Conservation (phyloP, 2,329 filamentous ascomycete species). For the Paecilomyces sp. region DNA sequence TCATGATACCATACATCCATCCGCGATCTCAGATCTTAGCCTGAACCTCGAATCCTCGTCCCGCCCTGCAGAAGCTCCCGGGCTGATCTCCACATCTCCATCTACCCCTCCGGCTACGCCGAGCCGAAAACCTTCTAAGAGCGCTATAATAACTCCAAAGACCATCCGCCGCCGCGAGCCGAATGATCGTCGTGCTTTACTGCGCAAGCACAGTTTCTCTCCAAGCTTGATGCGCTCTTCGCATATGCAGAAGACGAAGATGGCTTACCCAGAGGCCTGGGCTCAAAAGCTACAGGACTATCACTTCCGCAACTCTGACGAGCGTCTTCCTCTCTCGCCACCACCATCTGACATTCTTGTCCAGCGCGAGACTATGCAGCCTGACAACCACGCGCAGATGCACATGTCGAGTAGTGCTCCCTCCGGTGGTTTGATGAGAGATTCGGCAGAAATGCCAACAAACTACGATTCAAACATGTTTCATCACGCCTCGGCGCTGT, state of each 20-base stretch:
- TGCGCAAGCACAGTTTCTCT: conserved; percentile 38
- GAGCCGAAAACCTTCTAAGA: conserved; percentile 27
- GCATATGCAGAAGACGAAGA: conserved; percentile 37
- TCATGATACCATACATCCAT: conserved; percentile 31
- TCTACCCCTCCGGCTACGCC: conserved; percentile 32
- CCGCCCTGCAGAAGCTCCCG: conserved; percentile 12
- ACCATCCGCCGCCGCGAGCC: conserved; percentile 32
- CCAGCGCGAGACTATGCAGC: conserved; percentile 30
- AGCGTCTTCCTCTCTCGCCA: conserved; percentile 37
- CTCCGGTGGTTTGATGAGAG: conserved; percentile 25
- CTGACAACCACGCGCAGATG: conserved; percentile 21
- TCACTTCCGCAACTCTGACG: conserved; percentile 39
- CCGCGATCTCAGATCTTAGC: conserved; percentile 23
- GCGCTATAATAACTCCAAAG: conserved; percentile 30
- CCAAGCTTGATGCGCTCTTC: conserved; percentile 51
- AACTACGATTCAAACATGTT: conserved; percentile 27
- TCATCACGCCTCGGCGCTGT: conserved; percentile 24
- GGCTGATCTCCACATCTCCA: conserved; percentile 19
- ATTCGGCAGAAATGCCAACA: conserved; percentile 21
- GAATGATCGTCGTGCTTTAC: conserved; percentile 29
- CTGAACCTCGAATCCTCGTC: conserved; percentile 26
- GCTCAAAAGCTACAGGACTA: conserved; percentile 47
- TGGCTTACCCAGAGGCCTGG: conserved; percentile 43
- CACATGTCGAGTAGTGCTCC: conserved; percentile 21
- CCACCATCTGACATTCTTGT: conserved; percentile 38